Evolutionary conservation across 2,329 filamentous ascomycete genomes (phyloP), one percentile per base, ranked within the genome.

Genomic region (Aspergillus ustus): DNA sequence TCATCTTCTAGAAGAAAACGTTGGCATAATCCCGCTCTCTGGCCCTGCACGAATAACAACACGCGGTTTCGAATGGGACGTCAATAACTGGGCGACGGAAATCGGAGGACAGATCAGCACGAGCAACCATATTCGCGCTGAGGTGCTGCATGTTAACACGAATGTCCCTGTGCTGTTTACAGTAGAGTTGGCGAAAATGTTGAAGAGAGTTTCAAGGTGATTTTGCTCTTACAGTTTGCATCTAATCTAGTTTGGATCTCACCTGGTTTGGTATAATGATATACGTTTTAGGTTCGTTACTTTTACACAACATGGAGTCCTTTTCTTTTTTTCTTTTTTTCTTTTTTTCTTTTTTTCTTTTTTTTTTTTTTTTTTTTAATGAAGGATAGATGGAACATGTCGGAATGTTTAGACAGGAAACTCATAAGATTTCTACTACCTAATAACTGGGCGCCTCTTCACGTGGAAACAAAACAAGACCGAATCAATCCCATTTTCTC

Each of bases 31-130:
- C 44, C 95, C 95, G 0, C 79, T 98, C 22, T 90, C 88, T 59
- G 91, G 89, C n/a, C 86, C 89, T 3, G 89, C 91, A 51, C 76
- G 84, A n/a, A 92, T 99, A 69, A 89, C 87, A 7, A 96, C 92
- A 0, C 79, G 82, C 15, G 95, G 95, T 0, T 81, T 98, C 20
- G 89, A 96, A 73, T 99, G 95, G 95, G 93, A 99, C 77, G 91
- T 99, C 1, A 74, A 83, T 62, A 82, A 92, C 63, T 97, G 94
- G 93, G 79, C 85, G 66, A 97, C 91, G 0, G 82, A 85, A 70
- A 90, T 95, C 73, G 90, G 91, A 7, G 89, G 87, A 0, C 83
- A 85, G 67, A 72, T 94, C 62, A 93, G 91, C 73, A 94, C 91
- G 60, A 95, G 91, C 76, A 95, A 95, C 76, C 89, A 92, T 70